Evolutionary conservation across 306 rosid species (phyloP), one percentile per base, ranked within the genome.

Genomic region (Cercis canadensis): DNA sequence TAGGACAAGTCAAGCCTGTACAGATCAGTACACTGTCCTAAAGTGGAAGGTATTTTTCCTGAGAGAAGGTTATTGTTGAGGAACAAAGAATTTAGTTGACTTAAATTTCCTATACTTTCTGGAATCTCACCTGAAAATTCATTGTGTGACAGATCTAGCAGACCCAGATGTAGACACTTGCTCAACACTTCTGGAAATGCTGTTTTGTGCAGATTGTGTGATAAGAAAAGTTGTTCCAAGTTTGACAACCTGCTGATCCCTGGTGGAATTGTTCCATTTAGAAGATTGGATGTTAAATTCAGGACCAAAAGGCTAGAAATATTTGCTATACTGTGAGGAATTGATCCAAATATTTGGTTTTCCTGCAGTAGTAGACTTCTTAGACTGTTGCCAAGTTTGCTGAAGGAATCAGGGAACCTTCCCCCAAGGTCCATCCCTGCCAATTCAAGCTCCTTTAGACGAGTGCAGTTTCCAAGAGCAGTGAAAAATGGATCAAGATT

Each of bases 371-470:
- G 53, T 11, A 89, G 29, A 36, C 24, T 15, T 41, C 16, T 18
- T 6, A 87, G 50, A n/a, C 39, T 55, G 31, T 19, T 32, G 19
- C 81, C 75, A 37, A 83, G 77, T 39, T 57, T 54, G 37, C 77
- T 74, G 11, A 83, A 56, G 3, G 88, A 76, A 34, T 16, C 17
- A 24, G 92, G 82, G 60, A 89, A 55, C 29, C 31, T 75, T 66
- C 90, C 96, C 13, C 92, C 86, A 36, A 86, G 85, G 52, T 46
- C 84, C 90, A 89, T 86, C 12, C 96, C 89, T 3, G 81, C 92
- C 74, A 87, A 51, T 78, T 89, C 90, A 36, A 89, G 87, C 83
- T 89, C 96, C 83, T 17, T 24, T 16, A 87, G 75, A 14, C 0
- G 0, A 49, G 76, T 78, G 84, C 86, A 85, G 74, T 85, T 89